Conservation (phyloP, 345 rosid species). For the Raphanus sativus region DNA sequence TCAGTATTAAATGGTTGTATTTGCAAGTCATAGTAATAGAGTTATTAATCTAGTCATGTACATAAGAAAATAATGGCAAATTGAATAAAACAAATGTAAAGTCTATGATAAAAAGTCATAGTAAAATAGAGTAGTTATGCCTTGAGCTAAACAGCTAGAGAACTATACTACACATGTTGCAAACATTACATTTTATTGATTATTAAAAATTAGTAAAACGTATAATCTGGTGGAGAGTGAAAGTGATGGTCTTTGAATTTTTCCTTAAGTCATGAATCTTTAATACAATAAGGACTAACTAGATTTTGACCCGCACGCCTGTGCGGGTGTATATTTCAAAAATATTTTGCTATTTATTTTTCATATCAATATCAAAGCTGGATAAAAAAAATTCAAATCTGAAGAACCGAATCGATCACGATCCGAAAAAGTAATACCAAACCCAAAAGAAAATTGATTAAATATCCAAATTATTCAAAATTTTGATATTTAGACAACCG, state of each 20-base stretch:
- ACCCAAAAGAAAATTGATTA: too few species aligned
- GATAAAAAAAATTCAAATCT: too few species aligned
- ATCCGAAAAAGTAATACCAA: too few species aligned
- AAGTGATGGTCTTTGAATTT: constrained; percentile 11
- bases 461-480: too few species aligned
- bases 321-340: too few species aligned
- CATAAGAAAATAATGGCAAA: not conserved
- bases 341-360: too few species aligned
- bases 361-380: too few species aligned
- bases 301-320: too few species aligned
- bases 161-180: not conserved
- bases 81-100: not conserved
- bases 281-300: not conserved
- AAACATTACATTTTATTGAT: not conserved
- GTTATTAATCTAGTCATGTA: not conserved
- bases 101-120: not conserved
- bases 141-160: not conserved
- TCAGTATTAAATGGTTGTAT: not conserved
- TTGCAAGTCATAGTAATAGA: not conserved
- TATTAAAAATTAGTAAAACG: not conserved
- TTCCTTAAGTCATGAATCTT: not conserved
- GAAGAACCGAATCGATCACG: too few species aligned
- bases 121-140: not conserved
- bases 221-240: not conserved
- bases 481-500: too few species aligned